Conservation (phyloP, 1,284 basidiomycete genomes). For the Anthracocystis walkeri region DNA sequence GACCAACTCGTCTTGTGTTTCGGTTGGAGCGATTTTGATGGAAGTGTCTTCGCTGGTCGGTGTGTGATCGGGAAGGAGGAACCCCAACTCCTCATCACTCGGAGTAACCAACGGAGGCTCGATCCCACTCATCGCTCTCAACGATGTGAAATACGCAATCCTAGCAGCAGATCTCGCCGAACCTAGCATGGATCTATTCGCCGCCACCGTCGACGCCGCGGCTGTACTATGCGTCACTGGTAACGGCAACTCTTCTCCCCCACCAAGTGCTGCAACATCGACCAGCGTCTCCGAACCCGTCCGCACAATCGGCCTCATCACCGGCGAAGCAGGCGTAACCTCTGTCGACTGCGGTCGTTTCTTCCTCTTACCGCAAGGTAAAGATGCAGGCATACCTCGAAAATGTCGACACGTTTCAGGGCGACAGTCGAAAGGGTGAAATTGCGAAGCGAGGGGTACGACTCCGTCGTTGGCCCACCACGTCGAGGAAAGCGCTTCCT, state of each 20-base stretch:
- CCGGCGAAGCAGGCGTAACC: no score
- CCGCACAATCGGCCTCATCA: not conserved
- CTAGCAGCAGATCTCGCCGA: slow-evolving; percentile 14
- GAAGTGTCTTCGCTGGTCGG: not conserved
- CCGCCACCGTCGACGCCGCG: no score
- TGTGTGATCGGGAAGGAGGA: slow-evolving; percentile 20
- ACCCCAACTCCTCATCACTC: slow-evolving; percentile 27
- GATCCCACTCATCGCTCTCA: slow-evolving; percentile 17
- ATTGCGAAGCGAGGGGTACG: slow-evolving; percentile 54
- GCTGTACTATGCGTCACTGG: slow-evolving; percentile 13
- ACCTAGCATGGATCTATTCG: slow-evolving; percentile 11
- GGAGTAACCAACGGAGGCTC: slow-evolving; percentile 35
- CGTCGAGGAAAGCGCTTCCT: not conserved
- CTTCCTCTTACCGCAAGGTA: slow-evolving; percentile 16
- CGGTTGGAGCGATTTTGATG: not conserved
- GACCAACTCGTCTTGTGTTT: not conserved
- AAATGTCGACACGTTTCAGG: slow-evolving; percentile 26
- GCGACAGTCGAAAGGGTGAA: slow-evolving; percentile 48
- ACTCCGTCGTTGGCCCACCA: slow-evolving; percentile 59
- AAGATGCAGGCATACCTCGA: slow-evolving; percentile 23
- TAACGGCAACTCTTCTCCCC: slow-evolving; percentile 4
- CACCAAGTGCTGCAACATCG: not conserved
- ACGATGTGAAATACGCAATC: slow-evolving; percentile 29
- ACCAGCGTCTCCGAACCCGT: slow-evolving; percentile 10
- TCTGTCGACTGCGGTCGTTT: slow-evolving; percentile 18